phyloP scores from a whole-genome alignment of 495 filamentous ascomycete species.

The Friedmanniomyces endolithicus region DNA sequence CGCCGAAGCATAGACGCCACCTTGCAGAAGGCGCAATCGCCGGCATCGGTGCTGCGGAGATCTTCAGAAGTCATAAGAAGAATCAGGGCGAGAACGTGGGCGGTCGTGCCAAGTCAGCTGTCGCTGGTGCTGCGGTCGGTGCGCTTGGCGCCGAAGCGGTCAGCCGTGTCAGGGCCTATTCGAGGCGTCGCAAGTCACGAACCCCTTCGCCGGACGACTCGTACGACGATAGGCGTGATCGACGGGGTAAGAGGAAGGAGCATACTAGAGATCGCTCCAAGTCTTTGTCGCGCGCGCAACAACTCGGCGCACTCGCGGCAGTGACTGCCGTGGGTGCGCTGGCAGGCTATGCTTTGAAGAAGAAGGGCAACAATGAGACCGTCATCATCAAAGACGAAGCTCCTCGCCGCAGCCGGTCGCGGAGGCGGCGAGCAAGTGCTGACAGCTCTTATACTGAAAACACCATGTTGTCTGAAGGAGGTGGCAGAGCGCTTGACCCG shows the following conservation, averaged over 20 bases:
- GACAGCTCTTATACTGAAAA: constrained; percentile 7
- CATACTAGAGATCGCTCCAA: constrained; percentile 34
- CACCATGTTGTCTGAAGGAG: constrained; percentile 14
- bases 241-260: constrained; percentile 4
- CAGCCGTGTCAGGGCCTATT: constrained; percentile 54
- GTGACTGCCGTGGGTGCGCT: constrained; percentile 74
- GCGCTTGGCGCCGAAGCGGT: constrained; percentile 69
- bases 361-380: constrained; percentile 47
- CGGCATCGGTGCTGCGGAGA: constrained; percentile 61
- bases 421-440: constrained; percentile 1
- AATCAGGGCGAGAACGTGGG: constrained; percentile 45
- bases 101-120: constrained; percentile 56
- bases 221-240: constrained; percentile 1
- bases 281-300: constrained; percentile 33
- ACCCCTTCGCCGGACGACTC: constrained; percentile 21
- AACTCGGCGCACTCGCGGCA: constrained; percentile 60
- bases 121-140: constrained; percentile 71
- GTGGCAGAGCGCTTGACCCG: constrained; percentile 36
- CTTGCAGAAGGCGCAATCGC: constrained; percentile 78
- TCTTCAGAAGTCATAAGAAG: constrained; percentile 58
- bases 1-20: constrained; percentile 60
- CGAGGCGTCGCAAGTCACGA: constrained; percentile 27
- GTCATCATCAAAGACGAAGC: constrained; percentile 37
- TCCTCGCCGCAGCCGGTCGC: constrained; percentile 53
- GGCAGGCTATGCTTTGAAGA: constrained; percentile 58